A percentile compares a stretch with the other conserved stretches of the same genome.
Evolutionary conservation across 73 alveolate genomes (phyloP).

Genomic region (Paramecium tetraurelia): DNA sequence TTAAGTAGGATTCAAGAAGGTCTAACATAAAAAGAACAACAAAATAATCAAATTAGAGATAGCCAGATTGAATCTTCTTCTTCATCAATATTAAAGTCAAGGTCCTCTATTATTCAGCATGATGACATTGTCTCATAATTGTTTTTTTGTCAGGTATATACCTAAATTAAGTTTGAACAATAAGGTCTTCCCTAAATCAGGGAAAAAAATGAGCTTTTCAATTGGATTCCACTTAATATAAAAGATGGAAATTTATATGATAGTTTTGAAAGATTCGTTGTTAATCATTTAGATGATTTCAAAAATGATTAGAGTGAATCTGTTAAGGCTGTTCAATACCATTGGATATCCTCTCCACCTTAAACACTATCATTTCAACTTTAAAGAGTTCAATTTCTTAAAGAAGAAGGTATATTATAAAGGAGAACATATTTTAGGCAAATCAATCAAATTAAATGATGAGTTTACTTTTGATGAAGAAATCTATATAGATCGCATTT

Average conservation of each 20-base stretch:
- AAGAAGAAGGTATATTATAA: constrained; percentile 39
- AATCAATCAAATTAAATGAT: constrained; percentile 60
- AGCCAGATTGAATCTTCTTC: not conserved
- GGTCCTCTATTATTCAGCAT: not conserved
- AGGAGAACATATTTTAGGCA: not conserved
- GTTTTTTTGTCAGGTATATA: not conserved
- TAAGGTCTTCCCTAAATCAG: not conserved
- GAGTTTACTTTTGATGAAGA: constrained; percentile 74
- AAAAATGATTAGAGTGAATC: constrained; percentile 45
- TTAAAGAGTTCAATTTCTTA: constrained; percentile 64
- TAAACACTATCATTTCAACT: constrained; percentile 66
- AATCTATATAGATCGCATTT: constrained; percentile 75
- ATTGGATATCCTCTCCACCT: constrained; percentile 70
- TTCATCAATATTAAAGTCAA: not conserved
- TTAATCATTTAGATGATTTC: constrained; percentile 61
- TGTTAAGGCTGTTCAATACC: constrained; percentile 60
- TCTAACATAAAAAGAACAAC: not conserved
- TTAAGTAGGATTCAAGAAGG: constrained; percentile 80
- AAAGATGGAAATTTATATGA: constrained; percentile 67
- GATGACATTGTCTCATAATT: not conserved
- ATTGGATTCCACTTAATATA: constrained; percentile 68
- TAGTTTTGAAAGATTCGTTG: constrained; percentile 71
- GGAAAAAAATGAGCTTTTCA: constrained; percentile 57
- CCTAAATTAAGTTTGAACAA: not conserved
- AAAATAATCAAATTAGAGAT: not conserved